phyloP scores from a whole-genome alignment of 2,329 filamentous ascomycete genomes.

The Pseudogymnoascus sp. region DNA sequence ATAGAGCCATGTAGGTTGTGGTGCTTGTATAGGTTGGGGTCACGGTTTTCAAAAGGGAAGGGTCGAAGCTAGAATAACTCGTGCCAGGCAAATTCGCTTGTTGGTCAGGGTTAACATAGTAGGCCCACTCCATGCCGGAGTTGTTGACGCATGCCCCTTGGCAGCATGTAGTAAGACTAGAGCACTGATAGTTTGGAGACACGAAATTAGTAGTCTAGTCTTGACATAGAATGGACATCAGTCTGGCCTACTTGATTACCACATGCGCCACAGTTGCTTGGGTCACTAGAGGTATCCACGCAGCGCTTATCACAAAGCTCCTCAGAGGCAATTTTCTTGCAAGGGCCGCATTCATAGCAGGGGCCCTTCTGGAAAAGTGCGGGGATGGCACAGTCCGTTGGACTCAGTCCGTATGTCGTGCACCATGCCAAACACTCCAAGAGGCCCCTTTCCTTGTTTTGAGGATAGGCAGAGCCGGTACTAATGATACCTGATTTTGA shows the following conservation, averaged over 20 bases:
- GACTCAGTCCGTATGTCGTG: not conserved
- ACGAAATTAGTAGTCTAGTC: not conserved
- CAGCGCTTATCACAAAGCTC: not conserved
- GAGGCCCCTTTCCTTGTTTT: not conserved
- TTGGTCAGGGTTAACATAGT: not conserved
- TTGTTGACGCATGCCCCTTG: not conserved
- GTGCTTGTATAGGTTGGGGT: not conserved
- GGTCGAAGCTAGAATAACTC: slow-evolving; percentile 5
- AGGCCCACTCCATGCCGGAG: slow-evolving; percentile 9
- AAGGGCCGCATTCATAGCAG: not conserved
- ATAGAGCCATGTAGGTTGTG: not conserved
- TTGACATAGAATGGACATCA: not conserved
- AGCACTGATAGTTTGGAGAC: not conserved
- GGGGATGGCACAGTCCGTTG: not conserved
- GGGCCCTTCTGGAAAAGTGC: not conserved
- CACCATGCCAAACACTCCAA: not conserved
- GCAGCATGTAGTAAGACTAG: not conserved
- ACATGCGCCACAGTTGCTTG: not conserved
- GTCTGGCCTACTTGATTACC: not conserved
- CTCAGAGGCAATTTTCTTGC: not conserved
- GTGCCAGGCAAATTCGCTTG: not conserved
- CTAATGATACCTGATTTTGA: not conserved
- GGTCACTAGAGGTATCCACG: not conserved
- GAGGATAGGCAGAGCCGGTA: not conserved
- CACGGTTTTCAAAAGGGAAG: not conserved